phyloP scores from a whole-genome alignment of 306 rosid species.

The Begonia masoniana region DNA sequence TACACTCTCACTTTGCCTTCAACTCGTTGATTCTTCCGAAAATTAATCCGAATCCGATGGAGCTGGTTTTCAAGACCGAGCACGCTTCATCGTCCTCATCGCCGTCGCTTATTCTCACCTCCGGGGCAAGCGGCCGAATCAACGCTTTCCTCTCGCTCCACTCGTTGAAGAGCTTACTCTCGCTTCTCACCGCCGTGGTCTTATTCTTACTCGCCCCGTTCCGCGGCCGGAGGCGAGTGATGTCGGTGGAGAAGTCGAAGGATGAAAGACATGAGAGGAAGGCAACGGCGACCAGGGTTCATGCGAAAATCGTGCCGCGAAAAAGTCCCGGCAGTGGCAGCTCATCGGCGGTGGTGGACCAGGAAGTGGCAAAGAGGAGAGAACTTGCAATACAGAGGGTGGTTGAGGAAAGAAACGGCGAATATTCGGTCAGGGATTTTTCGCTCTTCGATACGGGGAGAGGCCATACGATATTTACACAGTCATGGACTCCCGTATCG shows the following conservation, averaged over 20 bases:
- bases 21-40: neutral
- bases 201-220: constrained; percentile 51
- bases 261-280: constrained; percentile 26
- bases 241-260: constrained; percentile 15
- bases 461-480: constrained; percentile 69
- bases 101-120: constrained; percentile 30
- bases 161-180: constrained; percentile 37
- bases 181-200: constrained; percentile 35
- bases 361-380: constrained; percentile 44
- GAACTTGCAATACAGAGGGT: constrained; percentile 54
- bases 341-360: constrained; percentile 22
- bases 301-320: constrained; percentile 42
- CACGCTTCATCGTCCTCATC: constrained; percentile 9
- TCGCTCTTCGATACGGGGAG: constrained; percentile 35
- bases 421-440: constrained; percentile 29
- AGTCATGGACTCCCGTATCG: constrained; percentile 59
- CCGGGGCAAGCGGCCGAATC: constrained; percentile 63
- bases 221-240: constrained; percentile 36
- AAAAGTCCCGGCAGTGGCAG: constrained; percentile 18
- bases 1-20: neutral
- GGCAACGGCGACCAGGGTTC: constrained; percentile 36
- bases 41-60: constrained; percentile 19
- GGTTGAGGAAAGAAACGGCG: constrained; percentile 27
- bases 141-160: constrained; percentile 41
- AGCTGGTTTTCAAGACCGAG: constrained; percentile 14